These are phyloP conservation scores for Stemphylium beticola DNA, from an alignment of 2,329 filamentous ascomycete species.

Conservation along the genomic window DNA sequence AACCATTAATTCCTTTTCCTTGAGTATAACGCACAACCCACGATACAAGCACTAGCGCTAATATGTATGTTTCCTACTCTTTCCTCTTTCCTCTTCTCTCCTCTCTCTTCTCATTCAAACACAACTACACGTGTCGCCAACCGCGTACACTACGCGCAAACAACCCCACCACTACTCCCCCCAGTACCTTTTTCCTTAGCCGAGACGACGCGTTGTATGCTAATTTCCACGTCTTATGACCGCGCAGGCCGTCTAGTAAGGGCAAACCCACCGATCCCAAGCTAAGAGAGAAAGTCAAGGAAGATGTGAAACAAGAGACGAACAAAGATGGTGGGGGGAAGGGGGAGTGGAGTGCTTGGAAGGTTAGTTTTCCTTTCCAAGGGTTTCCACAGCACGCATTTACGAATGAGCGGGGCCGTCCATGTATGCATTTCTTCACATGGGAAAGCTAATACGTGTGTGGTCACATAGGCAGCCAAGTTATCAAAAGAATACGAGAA, in stretches of 20 bases:
- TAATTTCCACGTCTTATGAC: not conserved
- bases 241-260: slow-evolving; percentile 47
- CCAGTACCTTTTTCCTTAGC: too few relatives aligned
- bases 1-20: too few relatives aligned
- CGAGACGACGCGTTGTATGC: not conserved
- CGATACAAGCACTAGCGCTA: too few relatives aligned
- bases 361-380: slow-evolving; percentile 47
- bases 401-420: too few relatives aligned
- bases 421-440: too few relatives aligned
- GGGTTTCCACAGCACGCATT: not conserved
- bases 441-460: not conserved
- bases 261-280: slow-evolving; percentile 56
- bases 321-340: slow-evolving; percentile 57
- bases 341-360: slow-evolving; percentile 57
- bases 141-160: too few relatives aligned
- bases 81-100: too few relatives aligned
- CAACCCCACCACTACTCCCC: too few relatives aligned
- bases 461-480: slow-evolving; percentile 45
- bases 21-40: too few relatives aligned
- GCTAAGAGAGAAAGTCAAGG: slow-evolving; percentile 53
- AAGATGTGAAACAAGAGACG: slow-evolving; percentile 54
- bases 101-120: too few relatives aligned
- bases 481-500: slow-evolving; percentile 54
- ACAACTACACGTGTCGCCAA: too few relatives aligned
- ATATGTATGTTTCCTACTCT: too few relatives aligned